Evolutionary conservation across 257 asterid species (phyloP).

Genomic region (Orobanche coerulescens): DNA sequence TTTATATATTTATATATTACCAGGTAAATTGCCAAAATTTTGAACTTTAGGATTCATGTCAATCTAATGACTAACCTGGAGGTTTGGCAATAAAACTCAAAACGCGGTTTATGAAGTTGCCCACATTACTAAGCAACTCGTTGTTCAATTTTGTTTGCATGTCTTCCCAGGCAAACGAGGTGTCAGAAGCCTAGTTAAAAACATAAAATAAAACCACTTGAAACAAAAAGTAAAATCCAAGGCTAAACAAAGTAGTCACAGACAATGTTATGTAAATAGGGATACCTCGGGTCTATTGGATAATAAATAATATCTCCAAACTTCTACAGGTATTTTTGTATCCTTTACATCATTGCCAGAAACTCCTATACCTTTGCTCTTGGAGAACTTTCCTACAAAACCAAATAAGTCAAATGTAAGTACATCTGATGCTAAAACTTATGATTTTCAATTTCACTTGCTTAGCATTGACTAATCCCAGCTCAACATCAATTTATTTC

Average conservation of each 20-base stretch:
- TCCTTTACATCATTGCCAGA: conserved; percentile 94
- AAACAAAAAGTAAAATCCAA: too few species aligned
- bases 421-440: too few species aligned
- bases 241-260: too few species aligned
- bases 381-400: conserved; percentile 79
- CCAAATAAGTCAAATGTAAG: too few species aligned
- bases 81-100: conserved; percentile 91
- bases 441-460: conserved; percentile 6
- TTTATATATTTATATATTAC: too few species aligned
- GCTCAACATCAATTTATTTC: too few species aligned
- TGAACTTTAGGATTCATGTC: too few species aligned
- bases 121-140: conserved; percentile 81
- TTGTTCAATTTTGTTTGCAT: conserved; percentile 81
- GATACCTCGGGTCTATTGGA: conserved; percentile 96
- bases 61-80: too few species aligned
- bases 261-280: too few species aligned
- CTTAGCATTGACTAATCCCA: too few species aligned
- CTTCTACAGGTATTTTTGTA: conserved; percentile 88
- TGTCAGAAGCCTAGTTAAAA: conserved; percentile 92
- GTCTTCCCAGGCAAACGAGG: conserved; percentile 85
- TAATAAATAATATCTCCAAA: conserved; percentile 94
- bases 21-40: too few species aligned
- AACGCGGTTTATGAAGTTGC: conserved; percentile 85
- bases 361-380: conserved; percentile 89
- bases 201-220: too few species aligned